Conservation (phyloP, 2,329 filamentous ascomycete genomes). For the Cladosporium velox region DNA sequence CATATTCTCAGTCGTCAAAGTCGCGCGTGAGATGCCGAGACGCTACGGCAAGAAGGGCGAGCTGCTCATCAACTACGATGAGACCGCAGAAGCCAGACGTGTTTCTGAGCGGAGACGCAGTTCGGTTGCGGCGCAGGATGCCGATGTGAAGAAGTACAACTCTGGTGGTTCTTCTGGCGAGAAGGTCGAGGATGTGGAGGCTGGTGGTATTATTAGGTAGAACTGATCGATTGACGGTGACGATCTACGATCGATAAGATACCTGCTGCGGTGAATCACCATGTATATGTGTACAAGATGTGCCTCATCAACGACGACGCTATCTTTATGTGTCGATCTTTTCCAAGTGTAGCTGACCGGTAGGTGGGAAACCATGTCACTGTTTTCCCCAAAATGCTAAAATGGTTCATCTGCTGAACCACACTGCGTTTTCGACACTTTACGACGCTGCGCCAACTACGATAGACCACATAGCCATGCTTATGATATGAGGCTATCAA, state of each 20-base stretch:
- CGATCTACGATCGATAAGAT: neutral
- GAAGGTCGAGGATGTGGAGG: constrained; percentile 19
- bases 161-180: neutral
- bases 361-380: too few species aligned
- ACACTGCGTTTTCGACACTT: neutral
- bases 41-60: constrained; percentile 62
- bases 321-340: neutral
- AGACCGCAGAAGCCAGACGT: constrained; percentile 35
- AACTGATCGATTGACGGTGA: neutral
- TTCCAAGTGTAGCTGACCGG: too few species aligned
- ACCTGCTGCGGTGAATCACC: neutral
- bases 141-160: neutral
- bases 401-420: neutral
- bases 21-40: constrained; percentile 55
- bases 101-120: constrained; percentile 29
- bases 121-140: constrained; percentile 24
- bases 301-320: neutral
- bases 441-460: neutral
- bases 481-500: neutral
- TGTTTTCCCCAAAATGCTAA: too few species aligned
- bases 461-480: too few species aligned
- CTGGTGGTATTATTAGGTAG: constrained; percentile 5
- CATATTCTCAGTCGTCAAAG: constrained; percentile 56
- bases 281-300: neutral
- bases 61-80: constrained; percentile 55